phyloP scores from a whole-genome alignment of 441 rosid genomes.

The Hura crepitans region DNA sequence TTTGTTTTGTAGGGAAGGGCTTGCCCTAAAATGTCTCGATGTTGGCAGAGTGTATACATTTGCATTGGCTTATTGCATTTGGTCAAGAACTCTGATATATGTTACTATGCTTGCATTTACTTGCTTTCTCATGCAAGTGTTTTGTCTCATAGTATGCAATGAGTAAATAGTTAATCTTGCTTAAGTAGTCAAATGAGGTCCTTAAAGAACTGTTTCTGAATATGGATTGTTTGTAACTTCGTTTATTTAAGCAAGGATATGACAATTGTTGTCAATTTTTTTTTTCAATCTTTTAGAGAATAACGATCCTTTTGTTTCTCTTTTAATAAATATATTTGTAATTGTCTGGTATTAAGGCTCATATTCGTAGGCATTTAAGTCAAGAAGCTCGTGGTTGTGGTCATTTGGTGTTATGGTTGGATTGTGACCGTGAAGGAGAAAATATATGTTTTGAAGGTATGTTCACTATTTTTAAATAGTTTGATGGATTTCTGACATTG shows the following conservation, averaged over 20 bases:
- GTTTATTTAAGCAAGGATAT: not conserved
- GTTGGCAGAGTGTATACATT: not conserved
- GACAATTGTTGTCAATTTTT: not conserved
- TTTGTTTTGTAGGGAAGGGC: not conserved
- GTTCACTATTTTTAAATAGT: slow-evolving; percentile 12
- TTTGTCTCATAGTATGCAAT: not conserved
- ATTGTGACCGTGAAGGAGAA: slow-evolving; percentile 98
- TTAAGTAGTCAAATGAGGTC: not conserved
- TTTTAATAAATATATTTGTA: slow-evolving; percentile 6
- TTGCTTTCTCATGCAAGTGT: not conserved
- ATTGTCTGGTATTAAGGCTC: slow-evolving; percentile 51
- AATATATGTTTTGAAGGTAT: slow-evolving; percentile 96
- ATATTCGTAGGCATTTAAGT: slow-evolving; percentile 73
- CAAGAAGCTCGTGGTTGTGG: slow-evolving; percentile 83
- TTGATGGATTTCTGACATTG: slow-evolving; percentile 5
- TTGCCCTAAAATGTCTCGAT: not conserved
- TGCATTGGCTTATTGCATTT: slow-evolving; percentile 1
- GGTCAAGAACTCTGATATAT: not conserved
- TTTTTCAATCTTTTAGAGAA: not conserved
- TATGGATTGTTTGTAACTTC: not conserved
- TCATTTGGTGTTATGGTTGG: slow-evolving; percentile 88
- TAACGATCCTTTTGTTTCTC: not conserved
- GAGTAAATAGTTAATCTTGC: slow-evolving; percentile 1
- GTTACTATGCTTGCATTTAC: not conserved
- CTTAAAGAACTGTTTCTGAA: not conserved